A percentile compares a stretch with the other conserved stretches of the same genome.
phyloP scores from a whole-genome alignment of 345 rosid genomes.

The Populus nigra region DNA sequence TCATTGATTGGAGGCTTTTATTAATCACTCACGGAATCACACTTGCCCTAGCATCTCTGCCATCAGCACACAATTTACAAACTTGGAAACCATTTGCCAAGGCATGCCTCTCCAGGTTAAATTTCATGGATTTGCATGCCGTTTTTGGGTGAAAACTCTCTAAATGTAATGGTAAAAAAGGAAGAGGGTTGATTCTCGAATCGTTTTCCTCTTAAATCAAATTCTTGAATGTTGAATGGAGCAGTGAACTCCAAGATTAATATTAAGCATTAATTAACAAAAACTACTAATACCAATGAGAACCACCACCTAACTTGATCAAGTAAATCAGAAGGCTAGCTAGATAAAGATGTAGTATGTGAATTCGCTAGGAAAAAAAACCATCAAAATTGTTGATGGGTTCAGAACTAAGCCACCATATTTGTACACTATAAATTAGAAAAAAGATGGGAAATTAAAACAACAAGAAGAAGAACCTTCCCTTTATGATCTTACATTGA shows the following conservation, averaged over 20 bases:
- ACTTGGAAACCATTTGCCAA: neutral
- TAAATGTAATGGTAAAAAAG: too few species aligned
- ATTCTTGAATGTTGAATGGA: neutral
- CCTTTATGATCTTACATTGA: neutral
- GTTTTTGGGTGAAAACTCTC: too few species aligned
- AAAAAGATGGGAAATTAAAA: neutral
- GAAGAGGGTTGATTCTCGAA: neutral
- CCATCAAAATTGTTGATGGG: neutral
- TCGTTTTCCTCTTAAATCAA: neutral
- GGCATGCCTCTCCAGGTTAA: neutral
- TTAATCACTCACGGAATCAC: neutral
- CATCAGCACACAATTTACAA: too few species aligned
- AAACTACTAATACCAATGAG: neutral
- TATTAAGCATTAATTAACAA: neutral
- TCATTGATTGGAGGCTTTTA: neutral
- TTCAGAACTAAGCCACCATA: neutral
- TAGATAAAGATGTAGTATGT: neutral
- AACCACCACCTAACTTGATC: neutral
- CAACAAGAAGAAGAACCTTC: neutral
- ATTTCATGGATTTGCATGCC: neutral
- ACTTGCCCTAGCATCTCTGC: neutral
- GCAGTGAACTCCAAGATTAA: neutral
- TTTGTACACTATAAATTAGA: too few species aligned
- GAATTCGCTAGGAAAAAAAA: neutral
- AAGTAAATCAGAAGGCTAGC: neutral